Evolutionary conservation across 495 filamentous ascomycete species (phyloP).

Genomic region (Gamarada debralockiae): DNA sequence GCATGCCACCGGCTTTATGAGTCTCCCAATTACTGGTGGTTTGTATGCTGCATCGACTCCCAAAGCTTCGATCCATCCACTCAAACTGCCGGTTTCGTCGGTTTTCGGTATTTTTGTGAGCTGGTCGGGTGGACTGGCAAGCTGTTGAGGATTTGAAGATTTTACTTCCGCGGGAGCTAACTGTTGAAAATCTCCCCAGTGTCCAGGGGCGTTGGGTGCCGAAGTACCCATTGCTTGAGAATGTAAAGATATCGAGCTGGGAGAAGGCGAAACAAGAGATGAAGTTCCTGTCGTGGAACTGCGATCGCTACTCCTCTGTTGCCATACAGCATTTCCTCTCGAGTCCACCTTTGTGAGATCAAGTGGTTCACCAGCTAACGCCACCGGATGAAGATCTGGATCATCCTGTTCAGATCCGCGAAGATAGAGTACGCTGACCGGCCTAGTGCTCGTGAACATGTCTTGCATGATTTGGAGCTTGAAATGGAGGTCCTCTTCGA

Average conservation of each 20-base stretch:
- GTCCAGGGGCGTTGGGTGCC: slow-evolving; percentile 29
- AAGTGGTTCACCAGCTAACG: slow-evolving; percentile 62
- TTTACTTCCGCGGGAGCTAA: slow-evolving; percentile 43
- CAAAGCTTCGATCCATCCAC: slow-evolving; percentile 86
- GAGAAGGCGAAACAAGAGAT: slow-evolving; percentile 69
- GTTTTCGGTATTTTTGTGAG: slow-evolving; percentile 42
- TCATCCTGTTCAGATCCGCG: slow-evolving; percentile 83
- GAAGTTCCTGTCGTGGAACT: slow-evolving; percentile 49
- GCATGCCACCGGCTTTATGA: slow-evolving; percentile 74
- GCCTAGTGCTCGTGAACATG: slow-evolving; percentile 91
- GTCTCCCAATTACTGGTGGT: slow-evolving; percentile 64
- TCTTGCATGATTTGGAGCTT: slow-evolving; percentile 84
- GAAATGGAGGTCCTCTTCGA: slow-evolving; percentile 84
- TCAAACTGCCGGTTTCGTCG: slow-evolving; percentile 51
- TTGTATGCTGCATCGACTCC: slow-evolving; percentile 84
- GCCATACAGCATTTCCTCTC: slow-evolving; percentile 50
- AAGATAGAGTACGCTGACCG: slow-evolving; percentile 80
- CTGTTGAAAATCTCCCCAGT: slow-evolving; percentile 53
- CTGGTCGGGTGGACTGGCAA: slow-evolving; percentile 43
- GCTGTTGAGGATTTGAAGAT: slow-evolving; percentile 32
- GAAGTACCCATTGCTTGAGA: slow-evolving; percentile 42
- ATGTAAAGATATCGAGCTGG: slow-evolving; percentile 57
- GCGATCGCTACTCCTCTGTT: slow-evolving; percentile 52
- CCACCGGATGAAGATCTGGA: slow-evolving; percentile 81
- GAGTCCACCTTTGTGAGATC: slow-evolving; percentile 54